These are phyloP conservation scores for Cercospora citrullina DNA, from an alignment of 2,329 filamentous ascomycete genomes.

Conservation along the genomic window DNA sequence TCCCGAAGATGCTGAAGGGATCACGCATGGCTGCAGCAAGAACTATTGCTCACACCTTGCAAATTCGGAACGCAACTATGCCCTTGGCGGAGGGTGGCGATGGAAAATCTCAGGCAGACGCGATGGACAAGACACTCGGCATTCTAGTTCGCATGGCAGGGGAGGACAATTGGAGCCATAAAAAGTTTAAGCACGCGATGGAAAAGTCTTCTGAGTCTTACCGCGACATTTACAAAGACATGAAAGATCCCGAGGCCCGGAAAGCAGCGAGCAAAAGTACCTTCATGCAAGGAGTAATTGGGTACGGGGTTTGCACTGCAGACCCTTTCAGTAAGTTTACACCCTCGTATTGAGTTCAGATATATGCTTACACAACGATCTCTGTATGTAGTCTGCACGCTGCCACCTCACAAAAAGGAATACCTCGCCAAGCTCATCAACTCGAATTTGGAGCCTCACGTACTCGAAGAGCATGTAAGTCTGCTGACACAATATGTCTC, in stretches of 20 bases:
- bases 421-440: background rate
- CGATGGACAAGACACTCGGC: background rate
- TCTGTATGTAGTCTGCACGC: background rate
- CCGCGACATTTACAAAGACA: background rate
- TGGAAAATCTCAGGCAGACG: background rate
- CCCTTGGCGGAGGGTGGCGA: background rate
- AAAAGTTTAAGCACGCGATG: background rate
- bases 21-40: background rate
- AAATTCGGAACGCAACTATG: background rate
- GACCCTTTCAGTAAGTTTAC: background rate
- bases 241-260: background rate
- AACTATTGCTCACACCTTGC: background rate
- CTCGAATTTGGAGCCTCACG: background rate
- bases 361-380: background rate
- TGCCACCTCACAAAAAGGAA: background rate
- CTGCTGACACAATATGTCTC: background rate
- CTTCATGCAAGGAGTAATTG: background rate
- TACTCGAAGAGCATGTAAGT: background rate
- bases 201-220: background rate
- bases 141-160: background rate
- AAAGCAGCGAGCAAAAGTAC: background rate
- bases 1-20: background rate
- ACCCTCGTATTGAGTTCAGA: background rate
- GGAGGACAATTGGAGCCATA: background rate
- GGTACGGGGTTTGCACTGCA: background rate